phyloP scores from a whole-genome alignment of 306 rosid species.

The Malus sylvestris region DNA sequence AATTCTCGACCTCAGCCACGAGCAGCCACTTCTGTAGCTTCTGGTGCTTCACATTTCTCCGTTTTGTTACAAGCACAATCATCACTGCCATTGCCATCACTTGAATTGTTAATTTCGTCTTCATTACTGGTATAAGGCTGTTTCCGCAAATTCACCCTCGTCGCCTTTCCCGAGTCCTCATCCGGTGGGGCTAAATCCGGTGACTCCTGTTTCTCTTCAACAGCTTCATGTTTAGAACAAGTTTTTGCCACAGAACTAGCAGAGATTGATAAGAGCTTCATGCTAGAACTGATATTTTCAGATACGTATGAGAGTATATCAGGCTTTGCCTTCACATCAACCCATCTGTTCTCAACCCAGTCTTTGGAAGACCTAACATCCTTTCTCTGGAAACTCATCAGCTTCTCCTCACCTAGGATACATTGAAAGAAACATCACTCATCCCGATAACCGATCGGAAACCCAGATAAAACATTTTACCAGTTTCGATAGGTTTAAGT shows the following conservation, averaged over 20 bases:
- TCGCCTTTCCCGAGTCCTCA: slow-evolving; percentile 21
- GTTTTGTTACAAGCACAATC: slow-evolving; percentile 17
- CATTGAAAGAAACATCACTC: slow-evolving; percentile 22
- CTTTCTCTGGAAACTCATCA: slow-evolving; percentile 33
- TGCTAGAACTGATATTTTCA: slow-evolving; percentile 21
- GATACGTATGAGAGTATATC: slow-evolving; percentile 41
- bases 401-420: slow-evolving; percentile 55
- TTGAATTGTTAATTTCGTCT: slow-evolving; percentile 20
- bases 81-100: slow-evolving; percentile 2
- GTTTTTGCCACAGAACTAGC: slow-evolving; percentile 16
- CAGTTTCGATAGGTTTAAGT: slow-evolving; percentile 4
- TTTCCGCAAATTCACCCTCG: slow-evolving; percentile 18
- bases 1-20: slow-evolving; percentile 12
- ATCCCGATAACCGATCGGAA: slow-evolving; percentile 1
- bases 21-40: slow-evolving; percentile 20
- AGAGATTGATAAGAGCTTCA: slow-evolving; percentile 16
- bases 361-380: slow-evolving; percentile 55
- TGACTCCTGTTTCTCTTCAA: slow-evolving; percentile 27
- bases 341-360: slow-evolving; percentile 60
- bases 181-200: slow-evolving; percentile 18
- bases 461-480: slow-evolving; percentile 13
- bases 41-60: slow-evolving; percentile 32
- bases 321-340: slow-evolving; percentile 41
- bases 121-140: slow-evolving; percentile 30
- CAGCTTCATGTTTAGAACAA: slow-evolving; percentile 25